Conservation (phyloP, 2,329 filamentous ascomycete genomes). For the Colletotrichum viniferum region DNA sequence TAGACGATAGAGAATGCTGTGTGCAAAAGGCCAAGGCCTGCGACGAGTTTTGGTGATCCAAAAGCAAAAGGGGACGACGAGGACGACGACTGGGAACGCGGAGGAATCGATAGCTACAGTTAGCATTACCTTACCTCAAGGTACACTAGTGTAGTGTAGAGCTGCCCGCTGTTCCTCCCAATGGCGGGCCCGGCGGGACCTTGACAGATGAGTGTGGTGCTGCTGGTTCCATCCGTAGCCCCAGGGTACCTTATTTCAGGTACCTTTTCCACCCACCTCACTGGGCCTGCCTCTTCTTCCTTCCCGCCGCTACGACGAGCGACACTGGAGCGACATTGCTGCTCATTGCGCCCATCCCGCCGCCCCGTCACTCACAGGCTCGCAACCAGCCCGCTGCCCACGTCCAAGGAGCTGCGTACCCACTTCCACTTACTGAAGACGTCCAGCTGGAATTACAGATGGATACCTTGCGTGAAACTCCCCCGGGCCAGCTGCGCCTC, state of each 20-base stretch:
- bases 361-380: neutral
- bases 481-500: conserved; percentile 18
- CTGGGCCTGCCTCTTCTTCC: neutral
- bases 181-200: conserved; percentile 13
- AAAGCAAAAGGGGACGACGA: neutral
- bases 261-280: neutral
- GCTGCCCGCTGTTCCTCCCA: neutral
- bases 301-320: neutral
- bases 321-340: neutral
- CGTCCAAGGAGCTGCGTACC: conserved; percentile 6
- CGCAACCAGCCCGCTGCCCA: neutral
- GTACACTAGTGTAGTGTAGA: neutral
- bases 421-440: neutral
- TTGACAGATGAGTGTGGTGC: conserved; percentile 7
- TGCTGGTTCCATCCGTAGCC: neutral
- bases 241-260: neutral
- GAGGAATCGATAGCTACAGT: neutral
- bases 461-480: conserved; percentile 12
- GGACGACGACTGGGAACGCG: neutral
- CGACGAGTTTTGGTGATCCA: conserved; percentile 15
- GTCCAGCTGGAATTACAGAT: conserved; percentile 1
- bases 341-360: neutral
- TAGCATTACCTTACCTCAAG: neutral
- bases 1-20: conserved; percentile 15
- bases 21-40: conserved; percentile 3